These are phyloP conservation scores for Pseudozyma flocculosa DNA, from an alignment of 1,284 basidiomycete genomes.

Conservation along the genomic window DNA sequence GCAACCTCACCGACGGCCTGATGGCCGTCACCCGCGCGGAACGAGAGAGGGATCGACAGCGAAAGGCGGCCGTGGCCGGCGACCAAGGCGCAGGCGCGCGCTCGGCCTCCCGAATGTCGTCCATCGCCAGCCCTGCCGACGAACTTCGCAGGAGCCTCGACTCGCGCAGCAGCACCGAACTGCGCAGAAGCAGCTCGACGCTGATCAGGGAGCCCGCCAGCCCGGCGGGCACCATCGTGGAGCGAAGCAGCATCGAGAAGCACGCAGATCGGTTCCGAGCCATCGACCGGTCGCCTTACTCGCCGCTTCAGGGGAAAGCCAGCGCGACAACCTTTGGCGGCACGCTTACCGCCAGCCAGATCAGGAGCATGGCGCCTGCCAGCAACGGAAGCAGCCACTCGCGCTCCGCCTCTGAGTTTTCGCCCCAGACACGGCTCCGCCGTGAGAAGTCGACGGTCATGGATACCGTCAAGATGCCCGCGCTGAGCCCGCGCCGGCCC, in stretches of 20 bases:
- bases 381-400: slow-evolving; percentile 8
- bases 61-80: neutral
- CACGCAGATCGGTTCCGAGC: slow-evolving; percentile 9
- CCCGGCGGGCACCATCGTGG: slow-evolving; percentile 1
- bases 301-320: slow-evolving; percentile 10
- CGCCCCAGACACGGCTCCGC: slow-evolving; percentile 16
- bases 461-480: slow-evolving; percentile 1
- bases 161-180: slow-evolving; percentile 6
- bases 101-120: neutral
- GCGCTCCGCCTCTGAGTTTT: slow-evolving; percentile 30
- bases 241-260: slow-evolving; percentile 1
- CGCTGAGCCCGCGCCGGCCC: slow-evolving; percentile 31
- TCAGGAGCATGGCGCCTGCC: slow-evolving; percentile 20
- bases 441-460: slow-evolving; percentile 11
- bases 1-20: slow-evolving; percentile 44
- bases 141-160: neutral
- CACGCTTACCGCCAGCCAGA: slow-evolving; percentile 24
- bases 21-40: slow-evolving; percentile 28
- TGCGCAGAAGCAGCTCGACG: too few species aligned
- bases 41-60: neutral
- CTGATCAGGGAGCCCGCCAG: slow-evolving; percentile 5
- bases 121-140: neutral
- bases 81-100: neutral
- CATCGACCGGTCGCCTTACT: slow-evolving; percentile 9
- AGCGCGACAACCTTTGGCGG: slow-evolving; percentile 4